Conservation (phyloP, 805 yeast genomes). For the Saccharomycopsis microspora region DNA sequence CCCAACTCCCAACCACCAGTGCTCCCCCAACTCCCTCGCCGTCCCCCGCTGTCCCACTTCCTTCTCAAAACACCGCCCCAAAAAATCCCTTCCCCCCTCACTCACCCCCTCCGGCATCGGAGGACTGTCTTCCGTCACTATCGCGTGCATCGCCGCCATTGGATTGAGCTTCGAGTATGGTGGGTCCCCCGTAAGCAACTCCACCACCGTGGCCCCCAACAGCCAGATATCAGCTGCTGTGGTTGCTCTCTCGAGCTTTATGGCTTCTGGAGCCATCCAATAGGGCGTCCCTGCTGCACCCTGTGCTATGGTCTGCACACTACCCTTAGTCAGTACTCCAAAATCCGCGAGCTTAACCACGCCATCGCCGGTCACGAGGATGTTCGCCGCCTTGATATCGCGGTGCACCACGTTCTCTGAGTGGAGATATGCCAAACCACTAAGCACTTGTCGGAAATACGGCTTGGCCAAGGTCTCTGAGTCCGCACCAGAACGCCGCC, state of each 20-base stretch:
- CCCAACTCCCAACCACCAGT: constrained; percentile 42
- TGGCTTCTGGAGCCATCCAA: constrained; percentile 99
- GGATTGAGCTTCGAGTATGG: constrained; percentile 72
- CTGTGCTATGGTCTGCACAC: constrained; percentile 40
- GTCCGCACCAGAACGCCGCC: not conserved
- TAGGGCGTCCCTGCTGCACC: constrained; percentile 91
- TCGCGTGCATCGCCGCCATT: constrained; percentile 75
- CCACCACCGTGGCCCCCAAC: constrained; percentile 88
- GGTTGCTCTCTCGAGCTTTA: constrained; percentile 73
- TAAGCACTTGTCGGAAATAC: constrained; percentile 64
- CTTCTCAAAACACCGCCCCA: constrained; percentile 59
- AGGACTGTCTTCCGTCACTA: constrained; percentile 65
- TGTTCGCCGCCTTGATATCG: constrained; percentile 84
- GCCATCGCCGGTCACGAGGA: constrained; percentile 50
- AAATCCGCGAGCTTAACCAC: constrained; percentile 84
- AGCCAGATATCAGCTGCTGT: constrained; percentile 91
- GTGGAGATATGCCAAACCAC: constrained; percentile 67
- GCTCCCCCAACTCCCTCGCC: constrained; percentile 44
- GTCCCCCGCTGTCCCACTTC: constrained; percentile 48
- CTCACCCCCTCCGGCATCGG: constrained; percentile 48
- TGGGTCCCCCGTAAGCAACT: constrained; percentile 75
- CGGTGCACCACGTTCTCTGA: constrained; percentile 70
- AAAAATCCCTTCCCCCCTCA: constrained; percentile 38
- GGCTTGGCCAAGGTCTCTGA: constrained; percentile 66
- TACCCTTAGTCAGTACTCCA: constrained; percentile 54